These are phyloP conservation scores for Persicaria tinctoria DNA, from an alignment of 148 eudicot species.

Conservation along the genomic window DNA sequence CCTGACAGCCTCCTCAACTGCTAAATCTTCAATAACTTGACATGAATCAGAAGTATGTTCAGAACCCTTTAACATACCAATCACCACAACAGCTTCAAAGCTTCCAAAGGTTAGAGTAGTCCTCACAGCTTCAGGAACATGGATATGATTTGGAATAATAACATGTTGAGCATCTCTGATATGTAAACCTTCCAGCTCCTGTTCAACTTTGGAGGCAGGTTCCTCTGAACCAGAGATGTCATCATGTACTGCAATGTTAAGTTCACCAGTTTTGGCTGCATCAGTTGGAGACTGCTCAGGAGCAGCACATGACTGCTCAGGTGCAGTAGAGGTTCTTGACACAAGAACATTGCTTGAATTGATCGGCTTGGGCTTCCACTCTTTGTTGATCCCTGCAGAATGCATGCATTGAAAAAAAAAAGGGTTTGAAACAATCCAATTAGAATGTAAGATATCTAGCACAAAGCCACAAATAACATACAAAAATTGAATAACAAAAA, in stretches of 20 bases:
- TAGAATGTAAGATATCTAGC: background rate
- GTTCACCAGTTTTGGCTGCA: constrained; percentile 24
- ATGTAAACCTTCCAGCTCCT: constrained; percentile 44
- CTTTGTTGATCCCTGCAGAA: constrained; percentile 53
- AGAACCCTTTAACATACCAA: constrained; percentile 32
- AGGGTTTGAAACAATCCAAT: background rate
- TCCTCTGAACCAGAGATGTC: constrained; percentile 32
- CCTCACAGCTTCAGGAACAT: constrained; percentile 65
- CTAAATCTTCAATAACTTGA: constrained; percentile 35
- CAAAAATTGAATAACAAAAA: background rate
- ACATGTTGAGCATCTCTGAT: constrained; percentile 52
- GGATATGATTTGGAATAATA: constrained; percentile 63
- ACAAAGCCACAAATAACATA: constrained; percentile 4
- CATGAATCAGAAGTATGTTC: constrained; percentile 35
- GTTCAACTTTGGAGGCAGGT: constrained; percentile 34
- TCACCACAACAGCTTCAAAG: constrained; percentile 58
- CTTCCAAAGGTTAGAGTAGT: constrained; percentile 78
- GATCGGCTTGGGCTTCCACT: constrained; percentile 74
- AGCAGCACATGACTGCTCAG: constrained; percentile 29
- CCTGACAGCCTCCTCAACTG: constrained; percentile 44
- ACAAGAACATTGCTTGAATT: constrained; percentile 36
- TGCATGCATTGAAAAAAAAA: background rate
- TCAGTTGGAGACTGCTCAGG: constrained; percentile 1
- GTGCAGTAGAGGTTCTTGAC: constrained; percentile 25
- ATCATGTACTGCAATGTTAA: constrained; percentile 17